Percentiles rank a stretch among this genome's conserved stretches.
These are phyloP conservation scores for Spongiforma sp. DNA, from an alignment of 1,284 basidiomycete genomes.

Conservation along the genomic window DNA sequence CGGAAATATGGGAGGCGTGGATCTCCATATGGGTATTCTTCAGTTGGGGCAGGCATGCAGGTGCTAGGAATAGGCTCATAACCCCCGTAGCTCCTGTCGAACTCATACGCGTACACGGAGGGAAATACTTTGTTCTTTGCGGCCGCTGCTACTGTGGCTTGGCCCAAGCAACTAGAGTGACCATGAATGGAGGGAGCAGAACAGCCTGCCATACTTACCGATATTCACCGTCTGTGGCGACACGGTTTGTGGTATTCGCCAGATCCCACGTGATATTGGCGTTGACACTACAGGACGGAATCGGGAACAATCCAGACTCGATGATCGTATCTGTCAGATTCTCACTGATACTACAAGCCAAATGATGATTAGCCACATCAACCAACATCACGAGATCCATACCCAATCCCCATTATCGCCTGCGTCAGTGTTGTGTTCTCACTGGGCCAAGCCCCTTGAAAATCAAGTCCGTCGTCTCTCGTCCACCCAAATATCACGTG, in stretches of 20 bases:
- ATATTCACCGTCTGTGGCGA: constrained; percentile 13
- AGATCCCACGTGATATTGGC: constrained; percentile 13
- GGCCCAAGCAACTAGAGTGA: constrained; percentile 40
- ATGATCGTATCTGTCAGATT: constrained; percentile 9
- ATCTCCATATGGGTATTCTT: constrained; percentile 42
- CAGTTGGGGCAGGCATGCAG: constrained; percentile 41
- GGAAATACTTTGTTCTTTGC: constrained; percentile 40
- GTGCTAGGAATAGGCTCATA: constrained; percentile 43
- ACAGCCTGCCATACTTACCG: background rate
- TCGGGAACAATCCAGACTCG: constrained; percentile 7
- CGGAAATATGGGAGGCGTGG: constrained; percentile 36
- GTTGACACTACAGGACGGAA: background rate
- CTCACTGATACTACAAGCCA: constrained; percentile 5
- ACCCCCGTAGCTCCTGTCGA: constrained; percentile 45
- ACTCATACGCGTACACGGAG: constrained; percentile 43
- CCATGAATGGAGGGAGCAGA: background rate
- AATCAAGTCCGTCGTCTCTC: constrained; percentile 45
- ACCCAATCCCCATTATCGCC: constrained; percentile 11
- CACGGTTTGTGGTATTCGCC: constrained; percentile 6
- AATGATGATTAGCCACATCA: background rate
- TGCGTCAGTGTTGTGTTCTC: constrained; percentile 5
- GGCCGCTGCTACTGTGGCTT: constrained; percentile 42
- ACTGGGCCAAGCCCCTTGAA: constrained; percentile 21
- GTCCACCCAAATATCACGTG: constrained; percentile 55
- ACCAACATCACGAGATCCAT: no score